Evolutionary conservation across 2,329 filamentous ascomycete species (phyloP), one percentile per base, ranked within the genome.

Genomic region (Bipolaris cookei): DNA sequence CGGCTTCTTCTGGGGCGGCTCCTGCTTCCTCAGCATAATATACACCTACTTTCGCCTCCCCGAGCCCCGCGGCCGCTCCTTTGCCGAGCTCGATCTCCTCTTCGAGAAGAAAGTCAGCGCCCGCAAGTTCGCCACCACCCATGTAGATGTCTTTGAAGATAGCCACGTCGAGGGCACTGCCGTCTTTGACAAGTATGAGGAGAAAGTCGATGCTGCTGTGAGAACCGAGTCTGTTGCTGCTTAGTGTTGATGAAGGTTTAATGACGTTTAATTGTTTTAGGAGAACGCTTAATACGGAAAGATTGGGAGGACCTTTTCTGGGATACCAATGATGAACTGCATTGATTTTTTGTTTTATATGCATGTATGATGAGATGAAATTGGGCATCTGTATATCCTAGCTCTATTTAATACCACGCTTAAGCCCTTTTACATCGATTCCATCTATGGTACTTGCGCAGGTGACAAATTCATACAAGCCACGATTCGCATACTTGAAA

Each of bases 1-100:
- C 0, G 92, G 92, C 25, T 96, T 96, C 79, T 96, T 96, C 81
- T 92, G 92, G 90, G 88, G 86, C 13, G 90, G 88, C 0, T 88
- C 91, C 55, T 94, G 90, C 77, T 91, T 92, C 78, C 77, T 87
- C 53, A 95, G 90, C 79, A 86, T 93, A 68, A 78, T 95, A 14
- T 96, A 94, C 78, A 89, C 89, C 0, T 94, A 87, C 72, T 93
- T 92, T 81, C 84, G 90, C 11, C 81, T 94, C 0, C 92, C 92
- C 0, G 92, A 97, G 73, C 91, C 92, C 0, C 81, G 80, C 3
- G 92, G 90, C 8, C 86, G 92, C 39, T 90, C 90, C 0, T 97
- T 94, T 70, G 92, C 91, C 6, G 92, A 97, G 77, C 80, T 97
- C 54, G 92, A 97, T 74, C 69, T 96, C 46, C 81, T 97, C 46